A percentile compares a stretch with the other conserved stretches of the same genome.
Evolutionary conservation across 1,139 yeast species (phyloP).

Genomic region (Spencermartinsiella ligniputridi): DNA sequence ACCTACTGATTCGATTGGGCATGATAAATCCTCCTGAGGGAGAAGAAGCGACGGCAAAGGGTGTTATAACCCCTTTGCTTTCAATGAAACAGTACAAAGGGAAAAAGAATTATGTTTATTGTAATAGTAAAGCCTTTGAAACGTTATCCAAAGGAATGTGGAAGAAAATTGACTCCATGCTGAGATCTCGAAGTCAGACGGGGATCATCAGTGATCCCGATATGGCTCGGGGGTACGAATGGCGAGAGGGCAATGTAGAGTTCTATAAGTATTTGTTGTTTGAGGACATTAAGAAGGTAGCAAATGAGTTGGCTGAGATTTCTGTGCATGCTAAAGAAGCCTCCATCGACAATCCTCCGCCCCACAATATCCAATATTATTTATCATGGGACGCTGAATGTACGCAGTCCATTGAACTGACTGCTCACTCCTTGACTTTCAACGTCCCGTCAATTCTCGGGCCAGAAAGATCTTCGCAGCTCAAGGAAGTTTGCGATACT

Average conservation of each 20-base stretch:
- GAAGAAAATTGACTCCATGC: neutral
- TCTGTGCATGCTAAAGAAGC: neutral
- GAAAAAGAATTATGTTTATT: slow-evolving; percentile 14
- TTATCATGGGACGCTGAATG: neutral
- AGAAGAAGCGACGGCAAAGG: neutral
- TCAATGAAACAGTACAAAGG: slow-evolving; percentile 6
- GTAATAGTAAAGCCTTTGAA: slow-evolving; percentile 9
- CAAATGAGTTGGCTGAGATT: slow-evolving; percentile 1
- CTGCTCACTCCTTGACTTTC: neutral
- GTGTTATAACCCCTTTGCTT: slow-evolving; percentile 11
- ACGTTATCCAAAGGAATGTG: slow-evolving; percentile 6
- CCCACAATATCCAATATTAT: neutral
- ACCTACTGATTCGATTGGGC: slow-evolving; percentile 27
- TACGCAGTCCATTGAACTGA: neutral
- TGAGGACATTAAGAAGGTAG: slow-evolving; percentile 10
- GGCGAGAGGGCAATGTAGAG: slow-evolving; percentile 12
- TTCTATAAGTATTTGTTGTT: slow-evolving; percentile 12
- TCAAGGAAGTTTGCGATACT: neutral
- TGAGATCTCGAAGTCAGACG: neutral
- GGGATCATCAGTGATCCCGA: neutral
- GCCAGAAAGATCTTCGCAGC: neutral
- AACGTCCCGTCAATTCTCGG: neutral
- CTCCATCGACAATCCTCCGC: neutral
- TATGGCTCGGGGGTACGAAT: slow-evolving; percentile 1
- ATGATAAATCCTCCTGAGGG: slow-evolving; percentile 11